Evolutionary conservation across 768 basidiomycete genomes (phyloP), one percentile per base, ranked within the genome.

Genomic region (Albatrellus ellisii): DNA sequence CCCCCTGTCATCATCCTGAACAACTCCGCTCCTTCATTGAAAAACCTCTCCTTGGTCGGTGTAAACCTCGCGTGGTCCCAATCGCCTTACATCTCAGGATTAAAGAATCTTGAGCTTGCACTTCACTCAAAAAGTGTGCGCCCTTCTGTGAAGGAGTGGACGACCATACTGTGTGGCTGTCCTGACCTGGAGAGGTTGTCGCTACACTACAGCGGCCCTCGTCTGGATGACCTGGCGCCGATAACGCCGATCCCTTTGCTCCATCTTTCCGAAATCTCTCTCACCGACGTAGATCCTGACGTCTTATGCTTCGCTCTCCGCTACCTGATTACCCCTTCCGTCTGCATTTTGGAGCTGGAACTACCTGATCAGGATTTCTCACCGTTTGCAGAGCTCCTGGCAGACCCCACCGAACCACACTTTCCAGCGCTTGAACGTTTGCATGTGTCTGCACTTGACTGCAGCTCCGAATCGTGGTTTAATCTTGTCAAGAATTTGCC

Each of bases 61-160:
- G 76, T 79, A 46, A 78, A 77, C 54, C 66, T 79, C 24, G 72
- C 71, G 3, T 79, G 75, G 75, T 62, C 59, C 4, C 56, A 61
- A 18, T 64, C 65, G 22, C 65, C 70, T 6, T 75, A 69, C 57
- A 65, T 78, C 42, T 55, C 56, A 20, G 62, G 63, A 32, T 62
- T 79, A 31, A 60, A 65, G 22, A 56, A 66, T 37, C 62, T 79
- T 31, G 72, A 79, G 55, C 63, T 77, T 34, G 76, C 75, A 8
- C 65, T 79, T 11, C 76, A 79, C 52, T 62, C 69, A 1, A 70
- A 76, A 47, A 71, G 62, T 42, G 72, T 75, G 27, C 71, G 77
- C 18, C 72, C 73, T 4, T 62, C 70, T 2, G 77, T 70, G 55
- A 54, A 58, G 42, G 63, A 62, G 32, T 79, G 75, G 75, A 66